Conservation (phyloP, 164 flowering plant genomes). For the Magnolia changhungtana region DNA sequence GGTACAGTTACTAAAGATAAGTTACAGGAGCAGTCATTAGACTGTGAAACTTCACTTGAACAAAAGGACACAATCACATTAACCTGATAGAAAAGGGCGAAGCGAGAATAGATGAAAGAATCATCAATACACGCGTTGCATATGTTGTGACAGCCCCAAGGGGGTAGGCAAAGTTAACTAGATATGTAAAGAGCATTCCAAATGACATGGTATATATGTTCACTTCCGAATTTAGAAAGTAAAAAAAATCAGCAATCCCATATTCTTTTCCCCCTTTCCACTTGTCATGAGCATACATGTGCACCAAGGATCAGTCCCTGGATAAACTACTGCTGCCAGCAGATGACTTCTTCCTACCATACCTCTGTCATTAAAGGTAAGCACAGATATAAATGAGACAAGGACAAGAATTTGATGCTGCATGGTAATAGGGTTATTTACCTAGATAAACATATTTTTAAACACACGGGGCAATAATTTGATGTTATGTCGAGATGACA, state of each 20-base stretch:
- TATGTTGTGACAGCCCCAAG: neutral
- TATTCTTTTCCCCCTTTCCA: neutral
- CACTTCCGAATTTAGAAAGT: slow-evolving; percentile 13
- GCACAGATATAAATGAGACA: neutral
- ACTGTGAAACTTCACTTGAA: neutral
- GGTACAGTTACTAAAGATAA: neutral
- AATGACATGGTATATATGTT: slow-evolving; percentile 6
- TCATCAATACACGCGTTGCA: neutral
- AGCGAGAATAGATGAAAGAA: neutral
- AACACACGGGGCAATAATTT: neutral
- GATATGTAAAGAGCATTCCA: neutral
- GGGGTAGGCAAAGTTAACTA: neutral
- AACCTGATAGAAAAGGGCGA: neutral
- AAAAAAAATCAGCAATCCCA: neutral
- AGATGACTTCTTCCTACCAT: slow-evolving; percentile 42
- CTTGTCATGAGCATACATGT: neutral
- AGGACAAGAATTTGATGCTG: neutral
- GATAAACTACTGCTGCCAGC: slow-evolving; percentile 28
- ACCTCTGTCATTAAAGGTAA: slow-evolving; percentile 33
- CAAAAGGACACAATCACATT: neutral
- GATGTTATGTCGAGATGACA: neutral
- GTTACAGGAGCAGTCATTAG: neutral
- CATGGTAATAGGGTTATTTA: neutral
- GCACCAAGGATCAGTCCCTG: slow-evolving; percentile 31
- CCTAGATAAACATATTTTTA: neutral